Evolutionary conservation across 1,284 basidiomycete genomes (phyloP).

Genomic region (Vanrija humicola): DNA sequence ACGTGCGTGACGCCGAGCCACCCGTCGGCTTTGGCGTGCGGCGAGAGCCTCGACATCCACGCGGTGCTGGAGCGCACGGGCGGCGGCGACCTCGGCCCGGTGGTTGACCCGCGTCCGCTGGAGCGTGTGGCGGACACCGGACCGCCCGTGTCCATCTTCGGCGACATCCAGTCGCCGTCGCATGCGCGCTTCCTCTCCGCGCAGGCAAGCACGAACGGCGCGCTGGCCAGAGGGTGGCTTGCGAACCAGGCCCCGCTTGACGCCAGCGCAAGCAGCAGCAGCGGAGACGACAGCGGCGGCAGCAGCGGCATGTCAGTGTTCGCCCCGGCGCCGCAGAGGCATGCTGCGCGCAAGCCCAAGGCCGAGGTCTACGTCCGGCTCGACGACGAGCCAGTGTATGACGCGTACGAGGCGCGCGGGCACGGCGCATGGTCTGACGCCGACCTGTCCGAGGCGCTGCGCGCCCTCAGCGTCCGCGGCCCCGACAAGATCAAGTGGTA

Average conservation of each 20-base stretch:
- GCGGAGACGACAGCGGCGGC: too few species aligned
- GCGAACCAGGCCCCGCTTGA: conserved; percentile 17
- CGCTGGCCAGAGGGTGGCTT: conserved; percentile 24
- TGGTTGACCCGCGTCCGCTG: not conserved
- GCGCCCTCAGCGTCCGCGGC: not conserved
- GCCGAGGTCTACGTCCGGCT: not conserved
- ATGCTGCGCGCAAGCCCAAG: not conserved
- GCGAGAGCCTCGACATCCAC: conserved; percentile 76
- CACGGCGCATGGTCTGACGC: not conserved
- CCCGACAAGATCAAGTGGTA: not conserved
- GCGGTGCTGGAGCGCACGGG: conserved; percentile 62
- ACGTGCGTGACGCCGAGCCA: conserved; percentile 92
- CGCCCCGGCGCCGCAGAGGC: too few species aligned
- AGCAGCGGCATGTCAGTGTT: too few species aligned
- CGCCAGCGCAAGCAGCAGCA: not conserved
- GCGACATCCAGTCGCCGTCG: conserved; percentile 20
- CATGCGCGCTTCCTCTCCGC: conserved; percentile 35
- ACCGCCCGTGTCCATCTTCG: conserved; percentile 30
- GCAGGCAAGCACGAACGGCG: conserved; percentile 19
- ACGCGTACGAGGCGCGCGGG: too few species aligned
- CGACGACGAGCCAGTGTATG: too few species aligned
- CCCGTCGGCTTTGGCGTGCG: conserved; percentile 71
- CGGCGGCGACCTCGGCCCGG: conserved; percentile 15
- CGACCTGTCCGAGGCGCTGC: not conserved
- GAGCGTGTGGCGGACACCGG: conserved; percentile 5